A percentile compares a stretch with the other conserved stretches of the same genome.
Evolutionary conservation across 176 grass and related monocot genomes (phyloP).

Genomic region (Avena eriantha): DNA sequence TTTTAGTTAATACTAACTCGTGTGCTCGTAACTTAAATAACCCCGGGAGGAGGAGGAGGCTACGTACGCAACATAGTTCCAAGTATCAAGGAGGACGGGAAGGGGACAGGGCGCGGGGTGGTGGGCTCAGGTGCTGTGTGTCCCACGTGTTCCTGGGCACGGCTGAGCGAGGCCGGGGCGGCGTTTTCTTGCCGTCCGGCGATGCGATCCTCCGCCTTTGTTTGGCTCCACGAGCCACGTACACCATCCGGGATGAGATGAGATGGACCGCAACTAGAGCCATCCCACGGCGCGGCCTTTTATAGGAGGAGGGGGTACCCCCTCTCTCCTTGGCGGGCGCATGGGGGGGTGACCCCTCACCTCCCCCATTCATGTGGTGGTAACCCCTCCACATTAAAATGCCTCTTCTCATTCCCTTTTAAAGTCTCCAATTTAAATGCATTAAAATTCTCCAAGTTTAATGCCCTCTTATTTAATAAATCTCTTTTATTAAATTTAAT

Average conservation of each 20-base stretch:
- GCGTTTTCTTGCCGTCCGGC: background rate
- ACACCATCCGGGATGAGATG: background rate
- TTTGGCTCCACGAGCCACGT: slow-evolving; percentile 5
- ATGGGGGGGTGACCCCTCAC: too few species aligned
- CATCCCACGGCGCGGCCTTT: background rate
- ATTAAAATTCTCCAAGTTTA: too few species aligned
- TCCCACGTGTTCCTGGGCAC: background rate
- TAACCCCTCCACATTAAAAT: too few species aligned
- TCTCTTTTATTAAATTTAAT: too few species aligned
- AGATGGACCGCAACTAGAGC: background rate
- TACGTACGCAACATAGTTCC: background rate
- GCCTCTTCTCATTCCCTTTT: too few species aligned
- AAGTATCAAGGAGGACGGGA: background rate
- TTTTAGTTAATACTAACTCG: background rate
- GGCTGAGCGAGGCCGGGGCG: background rate
- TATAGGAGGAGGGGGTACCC: too few species aligned
- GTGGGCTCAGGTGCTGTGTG: slow-evolving; percentile 22
- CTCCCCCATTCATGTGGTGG: too few species aligned
- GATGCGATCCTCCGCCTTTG: too few species aligned
- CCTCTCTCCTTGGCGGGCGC: too few species aligned
- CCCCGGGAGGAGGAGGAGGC: too few species aligned
- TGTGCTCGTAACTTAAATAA: background rate
- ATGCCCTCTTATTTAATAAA: too few species aligned
- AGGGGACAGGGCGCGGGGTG: background rate
- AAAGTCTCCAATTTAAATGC: too few species aligned